These are phyloP conservation scores for Musa balbisiana DNA, from an alignment of 202 grass and related monocot genomes.

Conservation along the genomic window DNA sequence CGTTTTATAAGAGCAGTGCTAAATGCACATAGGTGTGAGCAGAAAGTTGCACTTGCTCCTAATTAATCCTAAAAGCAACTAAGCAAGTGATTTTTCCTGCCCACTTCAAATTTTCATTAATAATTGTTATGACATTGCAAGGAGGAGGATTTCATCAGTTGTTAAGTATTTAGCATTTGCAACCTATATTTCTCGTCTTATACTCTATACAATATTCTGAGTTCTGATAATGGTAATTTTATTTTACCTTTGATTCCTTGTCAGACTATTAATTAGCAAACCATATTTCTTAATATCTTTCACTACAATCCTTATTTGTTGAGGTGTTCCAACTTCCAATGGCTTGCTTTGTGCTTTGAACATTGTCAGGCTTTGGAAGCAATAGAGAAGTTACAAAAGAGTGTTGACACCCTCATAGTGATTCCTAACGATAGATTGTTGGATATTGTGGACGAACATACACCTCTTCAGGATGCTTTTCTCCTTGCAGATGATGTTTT, in stretches of 20 bases:
- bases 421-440: constrained; percentile 86
- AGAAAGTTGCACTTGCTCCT: too few relatives aligned
- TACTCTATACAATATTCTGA: neutral
- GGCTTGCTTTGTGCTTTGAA: neutral
- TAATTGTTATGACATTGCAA: too few relatives aligned
- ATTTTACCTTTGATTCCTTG: neutral
- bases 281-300: neutral
- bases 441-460: constrained; percentile 80
- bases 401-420: constrained; percentile 85
- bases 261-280: neutral
- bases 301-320: neutral
- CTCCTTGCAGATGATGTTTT: constrained; percentile 94
- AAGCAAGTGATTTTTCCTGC: too few relatives aligned
- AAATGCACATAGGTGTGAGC: too few relatives aligned
- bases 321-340: neutral
- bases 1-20: too few relatives aligned
- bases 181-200: too few relatives aligned
- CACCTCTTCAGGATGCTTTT: constrained; percentile 91
- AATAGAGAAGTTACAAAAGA: constrained; percentile 81
- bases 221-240: neutral
- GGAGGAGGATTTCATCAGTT: too few relatives aligned
- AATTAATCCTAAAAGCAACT: too few relatives aligned
- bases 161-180: too few relatives aligned
- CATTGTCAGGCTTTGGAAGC: constrained; percentile 77
- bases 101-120: too few relatives aligned